Percentiles rank a stretch among this genome's conserved stretches.
phyloP scores from a whole-genome alignment of 805 yeast species.

The Ogataea glucozyma region DNA sequence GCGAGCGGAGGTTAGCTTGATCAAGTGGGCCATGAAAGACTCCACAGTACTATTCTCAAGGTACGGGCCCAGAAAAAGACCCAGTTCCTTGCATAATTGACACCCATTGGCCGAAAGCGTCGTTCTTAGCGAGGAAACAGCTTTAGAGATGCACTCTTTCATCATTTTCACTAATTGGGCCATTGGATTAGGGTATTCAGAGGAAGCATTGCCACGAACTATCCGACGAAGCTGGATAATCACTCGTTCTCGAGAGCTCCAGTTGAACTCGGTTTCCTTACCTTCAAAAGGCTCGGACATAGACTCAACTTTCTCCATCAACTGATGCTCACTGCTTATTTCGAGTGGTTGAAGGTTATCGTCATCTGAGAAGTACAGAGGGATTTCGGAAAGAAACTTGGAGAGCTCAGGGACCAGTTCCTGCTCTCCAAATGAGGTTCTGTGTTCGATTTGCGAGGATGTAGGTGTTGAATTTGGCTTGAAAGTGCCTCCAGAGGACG shows the following conservation, averaged over 20 bases:
- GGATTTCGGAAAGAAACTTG: conserved; percentile 21
- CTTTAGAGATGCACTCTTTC: conserved; percentile 63
- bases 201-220: conserved; percentile 54
- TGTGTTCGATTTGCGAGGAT: background rate
- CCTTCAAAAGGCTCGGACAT: conserved; percentile 51
- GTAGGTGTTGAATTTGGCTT: conserved; percentile 1
- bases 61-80: conserved; percentile 39
- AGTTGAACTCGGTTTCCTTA: conserved; percentile 85
- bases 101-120: conserved; percentile 77
- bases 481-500: conserved; percentile 5
- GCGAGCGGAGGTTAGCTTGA: conserved; percentile 57
- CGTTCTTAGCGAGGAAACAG: conserved; percentile 75
- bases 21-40: conserved; percentile 44
- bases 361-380: conserved; percentile 28
- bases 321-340: conserved; percentile 30
- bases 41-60: conserved; percentile 53
- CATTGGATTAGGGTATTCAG: conserved; percentile 35
- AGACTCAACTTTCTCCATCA: conserved; percentile 32
- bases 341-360: conserved; percentile 37
- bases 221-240: conserved; percentile 59
- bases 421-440: background rate
- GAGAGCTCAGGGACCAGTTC: conserved; percentile 4
- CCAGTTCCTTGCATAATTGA: conserved; percentile 70
- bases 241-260: conserved; percentile 70
- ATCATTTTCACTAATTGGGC: conserved; percentile 39